Conservation (phyloP, 768 basidiomycete species). For the Pisolithus microcarpus region DNA sequence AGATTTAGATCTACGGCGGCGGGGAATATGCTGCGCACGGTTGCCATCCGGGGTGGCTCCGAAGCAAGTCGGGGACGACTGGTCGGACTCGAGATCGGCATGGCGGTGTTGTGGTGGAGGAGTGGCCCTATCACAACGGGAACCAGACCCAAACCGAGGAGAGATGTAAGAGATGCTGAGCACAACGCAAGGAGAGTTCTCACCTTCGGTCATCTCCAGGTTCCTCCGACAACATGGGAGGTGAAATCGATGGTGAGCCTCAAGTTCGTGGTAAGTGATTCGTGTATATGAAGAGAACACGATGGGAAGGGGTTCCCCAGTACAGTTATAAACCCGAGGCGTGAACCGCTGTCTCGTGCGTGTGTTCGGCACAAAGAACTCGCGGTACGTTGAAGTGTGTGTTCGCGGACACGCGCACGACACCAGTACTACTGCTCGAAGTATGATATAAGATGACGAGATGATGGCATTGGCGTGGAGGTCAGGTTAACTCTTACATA, state of each 20-base stretch:
- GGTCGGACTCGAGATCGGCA: constrained; percentile 22
- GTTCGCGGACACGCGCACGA: too few relatives aligned
- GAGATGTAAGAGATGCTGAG: background rate
- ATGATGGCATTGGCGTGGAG: background rate
- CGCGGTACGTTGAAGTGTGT: too few relatives aligned
- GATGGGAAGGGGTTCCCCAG: too few relatives aligned
- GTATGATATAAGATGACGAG: constrained; percentile 16
- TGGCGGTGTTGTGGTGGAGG: constrained; percentile 23
- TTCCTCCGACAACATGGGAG: constrained; percentile 22
- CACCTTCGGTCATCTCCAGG: constrained; percentile 25
- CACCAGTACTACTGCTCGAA: too few relatives aligned
- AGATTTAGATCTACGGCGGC: constrained; percentile 14
- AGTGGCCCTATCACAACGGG: constrained; percentile 11
- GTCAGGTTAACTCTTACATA: background rate
- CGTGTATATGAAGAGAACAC: too few relatives aligned
- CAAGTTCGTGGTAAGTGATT: too few relatives aligned
- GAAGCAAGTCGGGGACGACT: constrained; percentile 20
- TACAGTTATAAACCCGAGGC: too few relatives aligned
- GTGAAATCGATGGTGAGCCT: constrained; percentile 7
- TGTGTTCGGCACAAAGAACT: too few relatives aligned
- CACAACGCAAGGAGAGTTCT: background rate
- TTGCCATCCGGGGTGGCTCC: background rate
- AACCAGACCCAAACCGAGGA: background rate
- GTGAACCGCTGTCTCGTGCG: constrained; percentile 12
- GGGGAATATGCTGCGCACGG: background rate